Percentiles rank a stretch among this genome's conserved stretches.
phyloP scores from a whole-genome alignment of 495 filamentous ascomycete genomes.

The Xylaria cubensis region DNA sequence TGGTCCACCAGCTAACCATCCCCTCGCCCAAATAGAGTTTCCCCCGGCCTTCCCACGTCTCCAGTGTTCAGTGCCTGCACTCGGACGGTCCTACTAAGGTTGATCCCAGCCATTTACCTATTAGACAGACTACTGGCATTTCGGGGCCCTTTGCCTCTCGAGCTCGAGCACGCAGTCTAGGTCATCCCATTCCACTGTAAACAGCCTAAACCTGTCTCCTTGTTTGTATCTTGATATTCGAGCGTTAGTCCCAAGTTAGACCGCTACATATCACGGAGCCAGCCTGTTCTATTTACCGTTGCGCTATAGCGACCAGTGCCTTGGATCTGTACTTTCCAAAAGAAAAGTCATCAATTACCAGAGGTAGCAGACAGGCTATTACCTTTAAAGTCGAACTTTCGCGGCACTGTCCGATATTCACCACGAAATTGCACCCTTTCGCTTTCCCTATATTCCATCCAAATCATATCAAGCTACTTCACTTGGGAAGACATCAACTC shows the following conservation, averaged over 20 bases:
- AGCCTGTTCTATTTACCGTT: not conserved
- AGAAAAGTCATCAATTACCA: not conserved
- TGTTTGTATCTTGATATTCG: not conserved
- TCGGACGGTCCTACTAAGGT: not conserved
- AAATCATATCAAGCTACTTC: not conserved
- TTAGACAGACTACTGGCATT: not conserved
- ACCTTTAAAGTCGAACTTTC: not conserved
- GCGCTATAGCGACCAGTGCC: conserved; percentile 11
- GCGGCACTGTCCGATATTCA: not conserved
- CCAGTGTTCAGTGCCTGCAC: not conserved
- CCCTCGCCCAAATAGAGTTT: conserved; percentile 31
- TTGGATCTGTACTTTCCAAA: not conserved
- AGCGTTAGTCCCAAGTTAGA: not conserved
- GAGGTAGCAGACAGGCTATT: not conserved
- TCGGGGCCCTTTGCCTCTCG: not conserved
- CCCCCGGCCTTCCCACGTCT: not conserved
- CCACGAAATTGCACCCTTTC: not conserved
- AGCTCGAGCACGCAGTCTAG: not conserved
- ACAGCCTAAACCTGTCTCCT: not conserved
- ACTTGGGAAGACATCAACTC: not conserved
- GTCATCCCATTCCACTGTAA: not conserved
- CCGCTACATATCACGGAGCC: not conserved
- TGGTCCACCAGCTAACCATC: conserved; percentile 5
- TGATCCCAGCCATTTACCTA: not conserved
- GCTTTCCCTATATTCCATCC: not conserved